phyloP scores from a whole-genome alignment of 78 protist species.

The Planoprotostelium fungivorum region DNA sequence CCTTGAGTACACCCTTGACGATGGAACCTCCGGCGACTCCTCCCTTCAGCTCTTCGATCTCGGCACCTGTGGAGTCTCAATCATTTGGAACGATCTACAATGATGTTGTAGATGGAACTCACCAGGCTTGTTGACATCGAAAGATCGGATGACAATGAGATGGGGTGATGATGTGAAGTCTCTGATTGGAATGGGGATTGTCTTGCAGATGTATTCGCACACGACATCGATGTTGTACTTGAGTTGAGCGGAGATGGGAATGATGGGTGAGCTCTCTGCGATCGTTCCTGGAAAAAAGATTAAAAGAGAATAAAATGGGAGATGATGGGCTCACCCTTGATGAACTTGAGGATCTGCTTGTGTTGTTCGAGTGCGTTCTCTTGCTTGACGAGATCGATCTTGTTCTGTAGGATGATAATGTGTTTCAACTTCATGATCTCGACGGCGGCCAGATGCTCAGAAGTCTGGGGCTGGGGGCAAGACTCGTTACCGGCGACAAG shows the following conservation, averaged over 20 bases:
- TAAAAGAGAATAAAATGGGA: background rate
- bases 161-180: slow-evolving; percentile 89
- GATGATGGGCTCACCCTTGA: slow-evolving; percentile 61
- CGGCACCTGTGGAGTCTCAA: slow-evolving; percentile 17
- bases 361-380: slow-evolving; percentile 81
- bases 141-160: slow-evolving; percentile 99
- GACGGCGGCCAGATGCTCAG: slow-evolving; percentile 99
- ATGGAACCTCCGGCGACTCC: slow-evolving; percentile 99
- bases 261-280: slow-evolving; percentile 96
- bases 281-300: slow-evolving; percentile 60
- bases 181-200: slow-evolving; percentile 96
- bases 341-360: slow-evolving; percentile 86
- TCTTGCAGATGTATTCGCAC: slow-evolving; percentile 87
- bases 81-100: background rate
- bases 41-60: slow-evolving; percentile 91
- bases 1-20: slow-evolving; percentile 91
- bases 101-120: background rate
- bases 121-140: slow-evolving; percentile 99
- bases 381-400: slow-evolving; percentile 97
- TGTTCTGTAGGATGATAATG: slow-evolving; percentile 99
- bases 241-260: slow-evolving; percentile 99
- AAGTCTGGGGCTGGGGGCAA: slow-evolving; percentile 99
- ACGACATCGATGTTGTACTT: slow-evolving; percentile 97
- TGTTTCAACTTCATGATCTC: slow-evolving; percentile 97
- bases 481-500: slow-evolving; percentile 98